Evolutionary conservation across 2,329 filamentous ascomycete genomes (phyloP).

Genomic region (Aspergillus phoenicis): DNA sequence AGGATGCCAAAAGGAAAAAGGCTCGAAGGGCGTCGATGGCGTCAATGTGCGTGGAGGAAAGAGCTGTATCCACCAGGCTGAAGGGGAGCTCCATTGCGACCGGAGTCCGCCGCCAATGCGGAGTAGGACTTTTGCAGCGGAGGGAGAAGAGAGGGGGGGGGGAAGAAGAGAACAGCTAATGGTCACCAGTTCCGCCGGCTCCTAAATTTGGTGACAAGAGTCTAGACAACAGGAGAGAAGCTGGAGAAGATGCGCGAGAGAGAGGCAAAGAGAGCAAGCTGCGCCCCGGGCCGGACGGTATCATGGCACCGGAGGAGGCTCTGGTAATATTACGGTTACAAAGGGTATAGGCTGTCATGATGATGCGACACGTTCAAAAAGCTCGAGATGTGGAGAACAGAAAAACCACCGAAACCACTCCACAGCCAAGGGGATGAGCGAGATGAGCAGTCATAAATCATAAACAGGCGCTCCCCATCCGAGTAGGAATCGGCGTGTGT

Average conservation of each 20-base stretch:
- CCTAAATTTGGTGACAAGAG: not conserved
- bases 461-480: conserved; percentile 16
- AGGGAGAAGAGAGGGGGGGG: not conserved
- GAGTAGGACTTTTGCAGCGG: not conserved
- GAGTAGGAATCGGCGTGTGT: conserved; percentile 18
- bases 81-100: conserved; percentile 18
- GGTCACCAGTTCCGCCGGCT: not conserved
- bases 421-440: conserved; percentile 12
- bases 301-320: conserved; percentile 1
- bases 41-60: conserved; percentile 31
- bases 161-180: not conserved
- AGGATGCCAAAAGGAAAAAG: conserved; percentile 42
- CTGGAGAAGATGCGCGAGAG: not conserved
- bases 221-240: not conserved
- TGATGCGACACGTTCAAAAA: conserved; percentile 18
- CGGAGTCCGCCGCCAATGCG: conserved; percentile 4
- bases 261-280: too few relatives aligned
- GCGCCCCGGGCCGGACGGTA: not conserved
- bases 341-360: conserved; percentile 12
- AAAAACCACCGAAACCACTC: conserved; percentile 13
- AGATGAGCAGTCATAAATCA: conserved; percentile 23
- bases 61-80: conserved; percentile 16
- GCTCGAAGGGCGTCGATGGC: conserved; percentile 38
- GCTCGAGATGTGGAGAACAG: conserved; percentile 15
- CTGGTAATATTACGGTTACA: conserved; percentile 7